Percentiles rank a stretch among this genome's conserved stretches.
phyloP scores from a whole-genome alignment of 768 basidiomycete genomes.

The Paxillus rubicundulus region DNA sequence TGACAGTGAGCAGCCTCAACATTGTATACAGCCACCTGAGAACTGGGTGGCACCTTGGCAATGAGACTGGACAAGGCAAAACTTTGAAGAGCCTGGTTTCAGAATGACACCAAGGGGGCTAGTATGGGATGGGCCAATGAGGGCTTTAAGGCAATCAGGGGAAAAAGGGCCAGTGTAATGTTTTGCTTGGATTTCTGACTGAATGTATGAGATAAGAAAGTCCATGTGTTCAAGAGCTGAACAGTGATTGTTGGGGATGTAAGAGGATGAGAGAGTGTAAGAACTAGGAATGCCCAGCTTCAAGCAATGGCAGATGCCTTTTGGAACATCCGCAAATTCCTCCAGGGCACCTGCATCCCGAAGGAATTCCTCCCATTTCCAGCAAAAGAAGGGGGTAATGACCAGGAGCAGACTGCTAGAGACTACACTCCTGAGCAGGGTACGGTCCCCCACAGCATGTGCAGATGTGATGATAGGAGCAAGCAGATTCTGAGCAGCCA shows the following conservation, averaged over 20 bases:
- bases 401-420: slow-evolving; percentile 17
- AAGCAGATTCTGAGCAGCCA: background rate
- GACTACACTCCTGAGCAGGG: slow-evolving; percentile 14
- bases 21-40: slow-evolving; percentile 38
- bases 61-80: slow-evolving; percentile 10
- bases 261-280: no score
- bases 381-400: slow-evolving; percentile 21
- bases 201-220: no score
- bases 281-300: no score
- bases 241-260: no score
- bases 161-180: no score
- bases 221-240: no score
- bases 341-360: slow-evolving; percentile 6
- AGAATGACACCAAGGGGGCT: no score
- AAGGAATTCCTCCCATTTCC: slow-evolving; percentile 16
- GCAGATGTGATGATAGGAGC: background rate
- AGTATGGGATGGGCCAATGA: no score
- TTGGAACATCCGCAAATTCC: slow-evolving; percentile 21
- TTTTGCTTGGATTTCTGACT: no score
- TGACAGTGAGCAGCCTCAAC: slow-evolving; percentile 36
- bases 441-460: background rate
- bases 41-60: slow-evolving; percentile 29
- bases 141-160: no score
- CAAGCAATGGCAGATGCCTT: slow-evolving; percentile 10
- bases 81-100: no score